Evolutionary conservation across 371 early-diverging fungal species (phyloP).

Genomic region (Mucor ambiguus): DNA sequence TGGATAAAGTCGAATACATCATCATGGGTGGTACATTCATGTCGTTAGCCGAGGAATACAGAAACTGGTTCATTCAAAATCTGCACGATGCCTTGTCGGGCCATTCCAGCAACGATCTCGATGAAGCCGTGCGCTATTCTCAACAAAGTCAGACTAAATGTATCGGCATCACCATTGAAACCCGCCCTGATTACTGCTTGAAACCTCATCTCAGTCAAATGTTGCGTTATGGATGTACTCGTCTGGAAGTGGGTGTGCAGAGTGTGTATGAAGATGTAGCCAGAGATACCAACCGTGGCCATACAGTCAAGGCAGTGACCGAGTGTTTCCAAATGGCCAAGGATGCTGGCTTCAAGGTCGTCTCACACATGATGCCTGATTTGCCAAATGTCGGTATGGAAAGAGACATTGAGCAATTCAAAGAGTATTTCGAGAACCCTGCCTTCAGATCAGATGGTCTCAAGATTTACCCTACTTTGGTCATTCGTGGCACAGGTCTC

Average conservation of each 20-base stretch:
- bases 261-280: conserved; percentile 99
- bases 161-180: conserved; percentile 99
- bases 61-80: conserved; percentile 97
- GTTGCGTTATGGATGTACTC: conserved; percentile 99
- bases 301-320: conserved; percentile 98
- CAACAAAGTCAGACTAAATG: conserved; percentile 98
- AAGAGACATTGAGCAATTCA: conserved; percentile 99
- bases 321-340: conserved; percentile 98
- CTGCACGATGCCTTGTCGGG: conserved; percentile 99
- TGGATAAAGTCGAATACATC: conserved; percentile 99
- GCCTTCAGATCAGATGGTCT: conserved; percentile 99
- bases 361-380: conserved; percentile 99
- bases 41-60: conserved; percentile 95
- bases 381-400: conserved; percentile 99
- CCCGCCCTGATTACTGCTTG: conserved; percentile 99
- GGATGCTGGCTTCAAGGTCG: conserved; percentile 99
- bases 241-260: conserved; percentile 99
- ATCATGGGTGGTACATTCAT: conserved; percentile 99
- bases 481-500: conserved; percentile 99
- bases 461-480: conserved; percentile 99
- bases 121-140: conserved; percentile 97
- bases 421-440: conserved; percentile 99
- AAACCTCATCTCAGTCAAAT: conserved; percentile 98
- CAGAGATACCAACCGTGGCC: conserved; percentile 99
- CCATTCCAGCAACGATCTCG: conserved; percentile 87